Conservation (phyloP, 2,329 filamentous ascomycete genomes). For the Calonectria multiphialidica region DNA sequence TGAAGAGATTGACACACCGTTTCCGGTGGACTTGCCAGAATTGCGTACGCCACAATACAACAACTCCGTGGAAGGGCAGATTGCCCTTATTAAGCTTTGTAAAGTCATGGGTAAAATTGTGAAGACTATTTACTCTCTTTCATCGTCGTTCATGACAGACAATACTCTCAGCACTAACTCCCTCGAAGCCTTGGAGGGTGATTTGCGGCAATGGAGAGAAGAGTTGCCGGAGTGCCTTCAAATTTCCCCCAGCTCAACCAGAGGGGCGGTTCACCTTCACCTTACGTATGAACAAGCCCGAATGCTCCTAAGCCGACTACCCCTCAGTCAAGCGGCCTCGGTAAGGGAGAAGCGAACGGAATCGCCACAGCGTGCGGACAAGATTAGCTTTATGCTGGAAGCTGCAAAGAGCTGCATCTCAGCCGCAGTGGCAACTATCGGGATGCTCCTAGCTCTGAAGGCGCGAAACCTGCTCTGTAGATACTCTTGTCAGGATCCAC, state of each 20-base stretch:
- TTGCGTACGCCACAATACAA: neutral
- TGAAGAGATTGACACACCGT: conserved; percentile 8
- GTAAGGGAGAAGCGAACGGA: neutral
- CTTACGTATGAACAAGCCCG: neutral
- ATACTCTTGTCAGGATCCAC: too few relatives aligned
- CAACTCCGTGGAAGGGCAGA: neutral
- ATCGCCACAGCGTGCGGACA: neutral
- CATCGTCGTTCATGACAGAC: neutral
- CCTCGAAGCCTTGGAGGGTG: neutral
- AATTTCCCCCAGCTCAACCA: neutral
- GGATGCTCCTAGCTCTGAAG: too few relatives aligned
- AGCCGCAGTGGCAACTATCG: too few relatives aligned
- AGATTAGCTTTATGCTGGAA: neutral
- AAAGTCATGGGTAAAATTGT: conserved; percentile 4
- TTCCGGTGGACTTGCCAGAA: neutral
- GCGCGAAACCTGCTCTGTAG: too few relatives aligned
- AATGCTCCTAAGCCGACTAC: conserved; percentile 10
- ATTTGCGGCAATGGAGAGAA: neutral
- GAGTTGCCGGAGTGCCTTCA: neutral
- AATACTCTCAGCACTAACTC: neutral
- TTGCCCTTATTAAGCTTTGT: conserved; percentile 1
- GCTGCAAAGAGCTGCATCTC: neutral
- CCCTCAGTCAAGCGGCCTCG: neutral
- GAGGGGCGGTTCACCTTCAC: neutral
- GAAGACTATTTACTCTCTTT: conserved; percentile 2